Evolutionary conservation across 176 grass and related monocot genomes (phyloP), one percentile per base, ranked within the genome.

Genomic region (Oryza officinalis): DNA sequence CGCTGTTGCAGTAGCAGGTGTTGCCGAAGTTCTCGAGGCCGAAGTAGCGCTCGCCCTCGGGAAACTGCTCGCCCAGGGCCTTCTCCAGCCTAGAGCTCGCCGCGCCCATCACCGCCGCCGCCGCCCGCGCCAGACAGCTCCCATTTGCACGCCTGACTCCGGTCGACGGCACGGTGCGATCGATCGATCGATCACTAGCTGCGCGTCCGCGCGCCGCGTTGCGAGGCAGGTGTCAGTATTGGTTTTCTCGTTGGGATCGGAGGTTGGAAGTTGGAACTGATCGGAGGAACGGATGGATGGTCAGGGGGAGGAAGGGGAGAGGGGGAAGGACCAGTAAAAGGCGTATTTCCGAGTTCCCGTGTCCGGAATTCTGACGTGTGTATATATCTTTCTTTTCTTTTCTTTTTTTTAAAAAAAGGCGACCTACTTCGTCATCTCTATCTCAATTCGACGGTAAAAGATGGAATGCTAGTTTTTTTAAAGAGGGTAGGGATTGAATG

Each of bases 1-100:
- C 95, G 90, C 95, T 98, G 83, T 98, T 98, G 88, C 95, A 98
- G 83, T 98, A 98, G 87, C 95, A 98, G 75, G 95, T 98, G 83
- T 98, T 98, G 63, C 95, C 95, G 84, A 98, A 98, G 89, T 98
- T 98, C 71, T 98, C 95, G 75, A 98, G 95, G 40, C 95, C 95
- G 71, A 97, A 98, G 87, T 98, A 98, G n/a, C 95, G 91, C 92
- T 95, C 95, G 49, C 95, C 95, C 82, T 98, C 95, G 57, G 95
- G 95, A 76, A 98, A 95, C 85, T 98, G 95, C 82, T 95, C 92
- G 49, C 92, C 95, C 80, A 98, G 93, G 67, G 85, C 92, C 90
- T 98, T 98, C 95, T 98, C 95, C 68, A 98, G 89, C 92, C 94
- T 95, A 13, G 95, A 98, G 84, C 95, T 75, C 88, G 92, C 92